Evolutionary conservation across 306 rosid genomes (phyloP).

Genomic region (Rosa chinensis): DNA sequence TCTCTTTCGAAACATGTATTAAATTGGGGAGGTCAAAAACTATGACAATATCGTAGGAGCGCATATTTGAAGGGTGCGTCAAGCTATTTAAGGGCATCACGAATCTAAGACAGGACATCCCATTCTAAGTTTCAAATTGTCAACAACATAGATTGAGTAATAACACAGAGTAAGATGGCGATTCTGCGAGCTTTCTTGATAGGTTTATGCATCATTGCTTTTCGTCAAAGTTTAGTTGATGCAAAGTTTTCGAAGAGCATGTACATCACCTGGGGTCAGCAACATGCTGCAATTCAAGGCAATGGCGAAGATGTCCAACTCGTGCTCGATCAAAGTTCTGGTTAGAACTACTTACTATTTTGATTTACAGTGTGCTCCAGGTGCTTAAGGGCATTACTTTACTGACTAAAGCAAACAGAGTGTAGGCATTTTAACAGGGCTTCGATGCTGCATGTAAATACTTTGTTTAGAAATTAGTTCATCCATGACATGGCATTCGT

Average conservation of each 20-base stretch:
- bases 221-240: conserved; percentile 33
- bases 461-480: background rate
- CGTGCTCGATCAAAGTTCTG: conserved; percentile 62
- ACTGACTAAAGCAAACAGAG: background rate
- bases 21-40: conserved; percentile 4
- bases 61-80: background rate
- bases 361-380: background rate
- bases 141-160: conserved; percentile 16
- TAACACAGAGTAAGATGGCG: conserved; percentile 30
- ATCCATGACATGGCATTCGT: background rate
- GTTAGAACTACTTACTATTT: conserved; percentile 25
- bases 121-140: conserved; percentile 11
- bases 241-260: conserved; percentile 55
- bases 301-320: conserved; percentile 64
- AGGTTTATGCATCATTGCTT: conserved; percentile 32
- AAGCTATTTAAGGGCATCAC: conserved; percentile 43
- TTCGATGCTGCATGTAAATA: background rate
- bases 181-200: conserved; percentile 31
- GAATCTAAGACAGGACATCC: conserved; percentile 26
- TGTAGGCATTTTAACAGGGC: background rate
- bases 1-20: background rate
- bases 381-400: background rate
- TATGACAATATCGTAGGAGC: conserved; percentile 7
- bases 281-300: conserved; percentile 45
- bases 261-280: conserved; percentile 62